Conservation (phyloP, 176 grass and related monocot species). For the Zizania latifolia region DNA sequence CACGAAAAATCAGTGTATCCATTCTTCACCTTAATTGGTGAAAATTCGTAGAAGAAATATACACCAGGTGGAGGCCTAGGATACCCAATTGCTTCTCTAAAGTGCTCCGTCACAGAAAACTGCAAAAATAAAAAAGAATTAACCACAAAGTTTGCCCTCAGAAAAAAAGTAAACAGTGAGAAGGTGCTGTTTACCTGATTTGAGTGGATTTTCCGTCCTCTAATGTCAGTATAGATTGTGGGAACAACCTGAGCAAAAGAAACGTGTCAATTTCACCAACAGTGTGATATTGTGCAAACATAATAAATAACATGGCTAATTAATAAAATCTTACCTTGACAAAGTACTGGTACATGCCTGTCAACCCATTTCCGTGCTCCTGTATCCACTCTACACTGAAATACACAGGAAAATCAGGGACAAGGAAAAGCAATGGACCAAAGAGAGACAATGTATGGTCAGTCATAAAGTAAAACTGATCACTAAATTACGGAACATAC, state of each 20-base stretch:
- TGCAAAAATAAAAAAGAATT: conserved; percentile 53
- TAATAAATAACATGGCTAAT: conserved; percentile 2
- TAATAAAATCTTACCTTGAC: conserved; percentile 64
- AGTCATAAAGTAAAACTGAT: neutral
- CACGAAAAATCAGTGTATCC: conserved; percentile 1
- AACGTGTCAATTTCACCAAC: neutral
- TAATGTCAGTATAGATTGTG: conserved; percentile 97
- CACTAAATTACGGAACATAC: conserved; percentile 40
- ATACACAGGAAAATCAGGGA: conserved; percentile 15
- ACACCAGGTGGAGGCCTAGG: conserved; percentile 80
- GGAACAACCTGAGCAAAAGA: conserved; percentile 77
- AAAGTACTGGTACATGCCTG: conserved; percentile 98
- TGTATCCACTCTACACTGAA: conserved; percentile 88
- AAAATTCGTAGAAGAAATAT: conserved; percentile 98
- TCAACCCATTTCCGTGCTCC: conserved; percentile 49
- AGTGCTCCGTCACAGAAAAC: conserved; percentile 98
- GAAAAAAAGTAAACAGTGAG: conserved; percentile 18
- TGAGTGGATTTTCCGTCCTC: conserved; percentile 84
- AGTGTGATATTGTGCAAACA: neutral
- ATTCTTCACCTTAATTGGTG: conserved; percentile 78
- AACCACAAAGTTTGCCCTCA: conserved; percentile 17
- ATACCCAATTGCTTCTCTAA: conserved; percentile 87
- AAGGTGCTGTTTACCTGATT: conserved; percentile 66
- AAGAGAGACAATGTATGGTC: conserved; percentile 7
- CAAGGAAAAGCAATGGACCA: conserved; percentile 30